Evolutionary conservation across 2,329 filamentous ascomycete species (phyloP).

Genomic region (Penicillium olsonii): DNA sequence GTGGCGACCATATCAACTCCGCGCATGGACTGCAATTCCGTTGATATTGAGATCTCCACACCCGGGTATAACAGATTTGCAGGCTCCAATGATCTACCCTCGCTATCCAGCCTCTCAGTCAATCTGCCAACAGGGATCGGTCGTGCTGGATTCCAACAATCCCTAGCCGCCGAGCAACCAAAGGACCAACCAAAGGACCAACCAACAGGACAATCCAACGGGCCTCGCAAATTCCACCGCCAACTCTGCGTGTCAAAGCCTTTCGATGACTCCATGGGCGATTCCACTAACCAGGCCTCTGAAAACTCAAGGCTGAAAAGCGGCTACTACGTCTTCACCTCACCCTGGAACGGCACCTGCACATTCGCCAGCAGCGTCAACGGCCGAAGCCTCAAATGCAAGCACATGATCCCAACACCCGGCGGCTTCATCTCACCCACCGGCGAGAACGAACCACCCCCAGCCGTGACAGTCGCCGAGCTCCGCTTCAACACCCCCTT

Average conservation of each 20-base stretch:
- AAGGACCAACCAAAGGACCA: conserved; percentile 2
- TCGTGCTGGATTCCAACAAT: conserved; percentile 16
- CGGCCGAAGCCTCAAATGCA: conserved; percentile 73
- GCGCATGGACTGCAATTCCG: conserved; percentile 32
- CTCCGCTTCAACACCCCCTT: conserved; percentile 85
- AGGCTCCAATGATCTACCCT: conserved; percentile 38
- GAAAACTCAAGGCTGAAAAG: conserved; percentile 36
- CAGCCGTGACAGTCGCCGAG: conserved; percentile 69
- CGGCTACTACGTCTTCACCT: conserved; percentile 70
- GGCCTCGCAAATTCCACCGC: conserved; percentile 34
- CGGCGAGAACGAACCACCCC: conserved; percentile 20
- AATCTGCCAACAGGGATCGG: conserved; percentile 28
- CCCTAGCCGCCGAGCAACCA: conserved; percentile 9
- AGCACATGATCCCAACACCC: conserved; percentile 61
- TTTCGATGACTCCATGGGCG: conserved; percentile 11
- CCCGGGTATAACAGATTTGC: conserved; percentile 62
- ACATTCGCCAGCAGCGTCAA: conserved; percentile 78
- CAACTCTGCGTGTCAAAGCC: conserved; percentile 36
- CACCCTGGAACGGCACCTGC: conserved; percentile 85
- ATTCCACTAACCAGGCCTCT: conserved; percentile 6
- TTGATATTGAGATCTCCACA: conserved; percentile 59
- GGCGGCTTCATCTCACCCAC: conserved; percentile 22
- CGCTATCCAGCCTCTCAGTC: conserved; percentile 33
- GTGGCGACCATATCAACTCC: conserved; percentile 62
- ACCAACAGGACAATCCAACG: conserved; percentile 16